A percentile compares a stretch with the other conserved stretches of the same genome.
phyloP scores from a whole-genome alignment of 495 filamentous ascomycete genomes.

The Xylaria nigripes region DNA sequence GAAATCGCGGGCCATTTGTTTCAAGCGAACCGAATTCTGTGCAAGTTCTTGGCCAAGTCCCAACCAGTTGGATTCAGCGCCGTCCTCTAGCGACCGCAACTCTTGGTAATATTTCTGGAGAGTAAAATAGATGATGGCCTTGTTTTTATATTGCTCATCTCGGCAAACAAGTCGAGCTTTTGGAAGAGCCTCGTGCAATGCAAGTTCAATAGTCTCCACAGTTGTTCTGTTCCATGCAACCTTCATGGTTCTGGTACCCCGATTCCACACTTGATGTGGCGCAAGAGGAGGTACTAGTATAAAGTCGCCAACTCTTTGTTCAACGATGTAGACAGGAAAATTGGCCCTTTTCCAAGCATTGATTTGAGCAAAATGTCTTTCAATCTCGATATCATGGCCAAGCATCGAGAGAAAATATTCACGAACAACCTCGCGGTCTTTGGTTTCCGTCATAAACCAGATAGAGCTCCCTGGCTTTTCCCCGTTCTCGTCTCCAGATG shows the following conservation, averaged over 20 bases:
- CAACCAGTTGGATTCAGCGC: slow-evolving; percentile 30
- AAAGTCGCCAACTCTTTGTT: slow-evolving; percentile 89
- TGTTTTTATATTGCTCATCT: slow-evolving; percentile 99
- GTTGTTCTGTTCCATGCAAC: slow-evolving; percentile 98
- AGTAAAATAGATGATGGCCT: slow-evolving; percentile 83
- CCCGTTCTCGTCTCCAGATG: slow-evolving; percentile 60
- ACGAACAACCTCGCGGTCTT: slow-evolving; percentile 75
- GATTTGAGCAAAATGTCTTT: slow-evolving; percentile 90
- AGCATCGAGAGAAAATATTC: slow-evolving; percentile 89
- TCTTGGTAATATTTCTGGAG: slow-evolving; percentile 66
- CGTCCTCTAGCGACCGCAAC: slow-evolving; percentile 46
- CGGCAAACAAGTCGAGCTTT: slow-evolving; percentile 86
- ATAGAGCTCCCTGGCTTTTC: slow-evolving; percentile 81
- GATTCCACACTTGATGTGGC: slow-evolving; percentile 98
- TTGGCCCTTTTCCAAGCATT: slow-evolving; percentile 88
- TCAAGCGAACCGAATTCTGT: slow-evolving; percentile 48
- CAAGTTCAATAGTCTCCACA: slow-evolving; percentile 78
- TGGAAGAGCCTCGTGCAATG: slow-evolving; percentile 75
- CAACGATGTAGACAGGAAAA: slow-evolving; percentile 85
- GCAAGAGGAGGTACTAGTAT: slow-evolving; percentile 91
- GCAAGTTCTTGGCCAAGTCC: slow-evolving; percentile 39
- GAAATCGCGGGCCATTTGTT: slow-evolving; percentile 69
- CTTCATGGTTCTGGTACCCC: slow-evolving; percentile 90
- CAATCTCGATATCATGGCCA: slow-evolving; percentile 92
- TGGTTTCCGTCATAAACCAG: slow-evolving; percentile 96